phyloP scores from a whole-genome alignment of 1,284 basidiomycete species.

The Trichosporon inkin region DNA sequence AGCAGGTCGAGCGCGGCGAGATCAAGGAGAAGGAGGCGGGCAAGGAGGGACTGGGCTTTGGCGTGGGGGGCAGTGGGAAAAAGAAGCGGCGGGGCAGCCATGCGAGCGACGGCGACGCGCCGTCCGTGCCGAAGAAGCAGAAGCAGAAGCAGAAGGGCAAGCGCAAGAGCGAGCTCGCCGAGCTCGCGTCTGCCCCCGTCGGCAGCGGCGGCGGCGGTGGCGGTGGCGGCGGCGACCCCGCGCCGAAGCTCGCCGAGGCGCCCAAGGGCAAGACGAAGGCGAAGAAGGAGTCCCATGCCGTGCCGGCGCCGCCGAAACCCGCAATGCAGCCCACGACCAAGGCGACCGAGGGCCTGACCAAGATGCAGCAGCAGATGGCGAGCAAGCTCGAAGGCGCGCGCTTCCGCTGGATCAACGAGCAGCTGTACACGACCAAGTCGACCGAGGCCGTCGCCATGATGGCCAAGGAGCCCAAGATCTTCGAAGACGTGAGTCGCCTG shows the following conservation, averaged over 20 bases:
- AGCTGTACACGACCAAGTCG: constrained; percentile 76
- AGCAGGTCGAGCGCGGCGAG: constrained; percentile 55
- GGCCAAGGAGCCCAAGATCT: constrained; percentile 68
- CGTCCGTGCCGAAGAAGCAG: constrained; percentile 4
- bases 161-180: not conserved
- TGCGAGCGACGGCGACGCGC: constrained; percentile 1
- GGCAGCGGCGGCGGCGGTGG: too few relatives aligned
- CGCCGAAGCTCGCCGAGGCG: constrained; percentile 8
- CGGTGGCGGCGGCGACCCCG: constrained; percentile 7
- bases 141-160: constrained; percentile 10
- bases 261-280: constrained; percentile 16
- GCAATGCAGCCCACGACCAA: constrained; percentile 5
- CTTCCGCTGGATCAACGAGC: constrained; percentile 87
- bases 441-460: constrained; percentile 71
- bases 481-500: constrained; percentile 61
- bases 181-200: not conserved
- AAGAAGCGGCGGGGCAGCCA: constrained; percentile 7
- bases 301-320: constrained; percentile 21
- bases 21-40: constrained; percentile 31
- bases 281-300: constrained; percentile 23
- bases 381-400: constrained; percentile 74
- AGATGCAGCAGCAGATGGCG: constrained; percentile 70
- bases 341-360: constrained; percentile 56
- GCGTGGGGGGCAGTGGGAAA: not conserved
- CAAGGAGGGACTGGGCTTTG: not conserved